phyloP scores from a whole-genome alignment of 2,329 filamentous ascomycete genomes.

The Ophiocordyceps sinensis region DNA sequence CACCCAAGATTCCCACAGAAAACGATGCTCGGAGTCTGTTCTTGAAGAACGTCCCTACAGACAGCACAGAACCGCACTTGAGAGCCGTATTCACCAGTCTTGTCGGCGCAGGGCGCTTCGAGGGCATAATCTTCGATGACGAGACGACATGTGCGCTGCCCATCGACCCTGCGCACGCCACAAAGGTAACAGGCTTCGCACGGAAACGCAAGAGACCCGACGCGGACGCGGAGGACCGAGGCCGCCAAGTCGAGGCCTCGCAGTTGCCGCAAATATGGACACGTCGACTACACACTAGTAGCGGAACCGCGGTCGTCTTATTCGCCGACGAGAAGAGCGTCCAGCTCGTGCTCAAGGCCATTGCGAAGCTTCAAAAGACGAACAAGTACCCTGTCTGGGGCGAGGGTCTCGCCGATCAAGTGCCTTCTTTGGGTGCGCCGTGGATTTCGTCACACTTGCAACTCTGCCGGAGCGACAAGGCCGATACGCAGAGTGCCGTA shows the following conservation, averaged over 20 bases:
- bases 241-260: constrained; percentile 41
- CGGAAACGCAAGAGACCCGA: constrained; percentile 28
- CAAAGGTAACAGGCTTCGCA: constrained; percentile 19
- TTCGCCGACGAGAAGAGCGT: constrained; percentile 75
- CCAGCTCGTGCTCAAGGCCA: constrained; percentile 62
- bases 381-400: constrained; percentile 57
- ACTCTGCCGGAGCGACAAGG: constrained; percentile 55
- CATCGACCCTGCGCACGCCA: constrained; percentile 34
- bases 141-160: constrained; percentile 28
- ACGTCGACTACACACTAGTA: constrained; percentile 53
- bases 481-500: constrained; percentile 54
- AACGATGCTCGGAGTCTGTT: constrained; percentile 73
- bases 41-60: constrained; percentile 76
- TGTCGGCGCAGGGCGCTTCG: constrained; percentile 64
- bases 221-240: constrained; percentile 39
- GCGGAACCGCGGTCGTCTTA: constrained; percentile 65
- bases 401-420: constrained; percentile 38
- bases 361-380: constrained; percentile 44
- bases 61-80: constrained; percentile 66
- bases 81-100: constrained; percentile 60
- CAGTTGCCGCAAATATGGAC: constrained; percentile 62
- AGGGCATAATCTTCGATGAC: constrained; percentile 61
- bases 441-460: constrained; percentile 53
- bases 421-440: constrained; percentile 40
- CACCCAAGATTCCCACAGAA: constrained; percentile 60